Conservation (phyloP, 805 yeast genomes). For the Candida ipomoeae region DNA sequence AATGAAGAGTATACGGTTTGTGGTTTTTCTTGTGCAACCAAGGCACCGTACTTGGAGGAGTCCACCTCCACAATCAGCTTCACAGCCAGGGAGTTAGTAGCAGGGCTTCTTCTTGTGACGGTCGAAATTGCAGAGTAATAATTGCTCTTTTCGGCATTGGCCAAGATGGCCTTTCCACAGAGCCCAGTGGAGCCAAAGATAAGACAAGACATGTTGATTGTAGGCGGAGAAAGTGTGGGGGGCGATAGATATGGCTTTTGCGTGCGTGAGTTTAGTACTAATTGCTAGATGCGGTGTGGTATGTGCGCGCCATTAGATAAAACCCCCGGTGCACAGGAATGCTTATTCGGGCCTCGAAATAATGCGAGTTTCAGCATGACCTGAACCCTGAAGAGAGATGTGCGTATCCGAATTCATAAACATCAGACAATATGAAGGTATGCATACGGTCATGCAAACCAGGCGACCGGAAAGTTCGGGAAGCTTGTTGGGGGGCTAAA, state of each 20-base stretch:
- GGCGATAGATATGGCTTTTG: neutral
- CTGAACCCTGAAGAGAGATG: neutral
- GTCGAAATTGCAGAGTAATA: constrained; percentile 42
- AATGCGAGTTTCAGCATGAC: neutral
- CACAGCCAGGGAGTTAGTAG: constrained; percentile 28
- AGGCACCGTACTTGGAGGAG: constrained; percentile 46
- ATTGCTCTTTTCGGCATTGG: constrained; percentile 35
- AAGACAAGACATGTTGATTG: constrained; percentile 13
- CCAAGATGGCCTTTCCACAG: constrained; percentile 59
- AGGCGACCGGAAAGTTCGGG: too few relatives aligned
- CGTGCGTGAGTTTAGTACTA: neutral
- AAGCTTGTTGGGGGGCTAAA: too few relatives aligned
- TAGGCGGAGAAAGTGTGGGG: neutral
- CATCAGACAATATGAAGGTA: neutral
- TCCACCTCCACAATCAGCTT: constrained; percentile 43
- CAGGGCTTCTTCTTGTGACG: constrained; percentile 47
- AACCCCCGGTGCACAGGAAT: neutral
- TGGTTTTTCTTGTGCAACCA: constrained; percentile 12
- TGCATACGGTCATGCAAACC: neutral
- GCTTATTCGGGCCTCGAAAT: neutral
- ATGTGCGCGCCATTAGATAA: neutral
- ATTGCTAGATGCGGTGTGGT: neutral
- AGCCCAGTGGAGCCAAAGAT: constrained; percentile 75
- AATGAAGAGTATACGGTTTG: constrained; percentile 12
- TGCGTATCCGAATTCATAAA: neutral